Conservation (phyloP, 1,284 basidiomycete genomes). For the Naganishia albida region DNA sequence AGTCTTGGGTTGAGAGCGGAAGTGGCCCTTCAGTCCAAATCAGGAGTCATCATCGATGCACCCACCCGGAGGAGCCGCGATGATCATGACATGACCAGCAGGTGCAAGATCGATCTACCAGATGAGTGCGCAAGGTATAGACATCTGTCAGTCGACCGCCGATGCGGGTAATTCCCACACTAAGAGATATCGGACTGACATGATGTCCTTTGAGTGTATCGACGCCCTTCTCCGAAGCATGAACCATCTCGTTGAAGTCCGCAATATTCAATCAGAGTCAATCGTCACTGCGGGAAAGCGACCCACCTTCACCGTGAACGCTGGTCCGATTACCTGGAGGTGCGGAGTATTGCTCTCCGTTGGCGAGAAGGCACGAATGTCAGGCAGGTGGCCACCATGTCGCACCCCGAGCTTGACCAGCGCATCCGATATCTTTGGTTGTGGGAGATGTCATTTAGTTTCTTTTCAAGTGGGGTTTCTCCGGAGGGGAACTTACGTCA, state of each 20-base stretch:
- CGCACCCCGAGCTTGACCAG: conserved; percentile 76
- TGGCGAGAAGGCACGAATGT: conserved; percentile 67
- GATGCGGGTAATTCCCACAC: not conserved
- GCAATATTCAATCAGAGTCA: not conserved
- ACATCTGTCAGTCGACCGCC: not conserved
- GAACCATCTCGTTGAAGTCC: conserved; percentile 65
- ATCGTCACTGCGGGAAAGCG: not conserved
- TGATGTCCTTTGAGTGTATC: conserved; percentile 75
- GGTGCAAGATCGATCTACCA: conserved; percentile 68
- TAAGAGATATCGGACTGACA: conserved; percentile 45
- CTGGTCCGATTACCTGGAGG: conserved; percentile 66
- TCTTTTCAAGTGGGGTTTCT: no score
- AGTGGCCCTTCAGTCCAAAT: not conserved
- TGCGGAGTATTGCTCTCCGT: conserved; percentile 54
- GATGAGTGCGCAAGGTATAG: not conserved
- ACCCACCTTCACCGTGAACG: conserved; percentile 76
- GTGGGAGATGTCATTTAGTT: not conserved
- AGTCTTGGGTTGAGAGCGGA: conserved; percentile 30
- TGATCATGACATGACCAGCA: conserved; percentile 68
- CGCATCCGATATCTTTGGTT: conserved; percentile 76
- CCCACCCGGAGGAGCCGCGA: conserved; percentile 72
- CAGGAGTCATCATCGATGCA: conserved; percentile 26
- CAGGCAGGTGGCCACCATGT: conserved; percentile 79
- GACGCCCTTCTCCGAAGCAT: conserved; percentile 62
- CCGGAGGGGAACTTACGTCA: conserved; percentile 14